Conservation (phyloP, 2,329 filamentous ascomycete genomes). For the Gliomastix tumulicola region DNA sequence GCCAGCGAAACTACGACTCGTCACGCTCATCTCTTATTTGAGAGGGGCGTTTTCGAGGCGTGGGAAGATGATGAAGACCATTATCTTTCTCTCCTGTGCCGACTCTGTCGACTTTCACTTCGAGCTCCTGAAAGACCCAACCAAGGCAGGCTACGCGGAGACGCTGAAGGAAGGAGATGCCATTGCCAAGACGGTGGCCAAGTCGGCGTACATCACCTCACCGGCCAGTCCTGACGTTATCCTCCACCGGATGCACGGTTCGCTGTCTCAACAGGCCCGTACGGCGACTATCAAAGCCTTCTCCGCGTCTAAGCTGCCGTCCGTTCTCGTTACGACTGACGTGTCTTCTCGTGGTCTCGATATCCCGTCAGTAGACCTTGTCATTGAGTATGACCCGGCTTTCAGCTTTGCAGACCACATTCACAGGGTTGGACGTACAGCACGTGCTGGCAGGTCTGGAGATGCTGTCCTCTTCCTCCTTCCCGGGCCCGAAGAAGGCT, state of each 20-base stretch:
- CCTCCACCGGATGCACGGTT: slow-evolving; percentile 85
- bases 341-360: slow-evolving; percentile 94
- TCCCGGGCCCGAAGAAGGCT: slow-evolving; percentile 87
- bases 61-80: slow-evolving; percentile 92
- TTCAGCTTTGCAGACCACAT: slow-evolving; percentile 92
- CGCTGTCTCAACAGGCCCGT: slow-evolving; percentile 77
- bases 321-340: slow-evolving; percentile 87
- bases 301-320: slow-evolving; percentile 63
- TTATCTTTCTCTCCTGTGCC: slow-evolving; percentile 93
- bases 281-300: slow-evolving; percentile 82
- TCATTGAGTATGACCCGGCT: slow-evolving; percentile 93
- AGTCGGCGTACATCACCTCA: slow-evolving; percentile 66
- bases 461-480: slow-evolving; percentile 84
- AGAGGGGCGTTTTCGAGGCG: slow-evolving; percentile 83
- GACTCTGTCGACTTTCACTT: slow-evolving; percentile 98
- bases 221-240: slow-evolving; percentile 67
- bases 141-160: slow-evolving; percentile 15
- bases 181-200: slow-evolving; percentile 56
- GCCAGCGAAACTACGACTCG: slow-evolving; percentile 82
- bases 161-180: slow-evolving; percentile 22
- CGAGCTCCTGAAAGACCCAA: slow-evolving; percentile 58
- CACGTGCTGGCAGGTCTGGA: slow-evolving; percentile 82
- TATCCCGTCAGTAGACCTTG: slow-evolving; percentile 87
- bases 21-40: slow-evolving; percentile 77
- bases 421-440: slow-evolving; percentile 90